These are phyloP conservation scores for Debaryomyces robertsiae DNA, from an alignment of 1,139 yeast genomes.

Conservation along the genomic window DNA sequence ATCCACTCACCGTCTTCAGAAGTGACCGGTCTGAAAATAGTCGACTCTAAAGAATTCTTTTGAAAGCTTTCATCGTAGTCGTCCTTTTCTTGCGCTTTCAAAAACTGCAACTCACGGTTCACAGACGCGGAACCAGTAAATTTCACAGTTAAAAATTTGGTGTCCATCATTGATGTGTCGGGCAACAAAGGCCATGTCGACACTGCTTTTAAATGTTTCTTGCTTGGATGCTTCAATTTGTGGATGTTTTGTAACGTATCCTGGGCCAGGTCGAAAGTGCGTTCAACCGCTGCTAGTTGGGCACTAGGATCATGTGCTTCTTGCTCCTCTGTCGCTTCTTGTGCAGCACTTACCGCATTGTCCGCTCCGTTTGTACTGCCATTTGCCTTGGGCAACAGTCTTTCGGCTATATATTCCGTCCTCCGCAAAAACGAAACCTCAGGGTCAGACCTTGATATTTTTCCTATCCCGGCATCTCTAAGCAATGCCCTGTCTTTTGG, in stretches of 20 bases:
- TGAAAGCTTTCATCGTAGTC: conserved; percentile 43
- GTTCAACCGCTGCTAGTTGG: conserved; percentile 71
- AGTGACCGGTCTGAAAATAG: conserved; percentile 75
- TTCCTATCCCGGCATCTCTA: conserved; percentile 71
- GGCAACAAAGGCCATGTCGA: conserved; percentile 83
- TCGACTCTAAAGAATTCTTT: conserved; percentile 53
- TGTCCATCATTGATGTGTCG: conserved; percentile 86
- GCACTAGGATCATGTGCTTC: conserved; percentile 59
- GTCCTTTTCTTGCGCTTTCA: conserved; percentile 40
- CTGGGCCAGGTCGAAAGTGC: conserved; percentile 66
- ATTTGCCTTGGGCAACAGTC: conserved; percentile 25
- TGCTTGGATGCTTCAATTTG: conserved; percentile 71
- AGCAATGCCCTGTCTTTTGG: conserved; percentile 76
- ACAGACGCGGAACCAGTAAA: conserved; percentile 80
- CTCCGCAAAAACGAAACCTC: conserved; percentile 87
- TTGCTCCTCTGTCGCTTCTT: conserved; percentile 22
- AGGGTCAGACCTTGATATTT: conserved; percentile 53
- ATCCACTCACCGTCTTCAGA: conserved; percentile 83
- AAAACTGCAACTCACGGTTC: conserved; percentile 37
- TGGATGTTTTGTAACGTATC: conserved; percentile 48
- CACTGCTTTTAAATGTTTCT: conserved; percentile 72
- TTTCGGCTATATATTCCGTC: conserved; percentile 82
- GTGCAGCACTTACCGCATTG: conserved; percentile 10
- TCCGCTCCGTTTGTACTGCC: conserved; percentile 12
- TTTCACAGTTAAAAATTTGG: conserved; percentile 69